Evolutionary conservation across 495 filamentous ascomycete genomes (phyloP), one percentile per base, ranked within the genome.

Genomic region (Xylaria flabelliformis): DNA sequence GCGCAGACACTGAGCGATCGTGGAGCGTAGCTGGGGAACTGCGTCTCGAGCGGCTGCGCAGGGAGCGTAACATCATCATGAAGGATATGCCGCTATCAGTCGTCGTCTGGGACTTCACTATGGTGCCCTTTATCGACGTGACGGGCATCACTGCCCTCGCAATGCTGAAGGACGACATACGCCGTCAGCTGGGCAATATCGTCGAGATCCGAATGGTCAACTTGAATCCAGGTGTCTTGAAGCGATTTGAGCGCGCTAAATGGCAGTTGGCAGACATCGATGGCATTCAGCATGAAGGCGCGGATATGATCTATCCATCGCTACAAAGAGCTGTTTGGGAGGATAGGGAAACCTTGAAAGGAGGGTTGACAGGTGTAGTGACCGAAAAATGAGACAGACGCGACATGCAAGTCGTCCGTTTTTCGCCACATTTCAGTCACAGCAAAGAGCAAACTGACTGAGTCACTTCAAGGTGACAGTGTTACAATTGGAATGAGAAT

Each of bases 11-110:
- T 8, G 79, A 84, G 67, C 77, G 86, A 0, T 80, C 77, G 59
- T 88, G 86, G 86, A 84, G 81, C 41, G 85, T 85, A 10, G 77
- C 80, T 0, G 82, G 81, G 9, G 81, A 80, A 69, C 75, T 53
- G 6, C 66, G 75, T 4, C 74, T 84, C 4, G 76, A 67, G 65
- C 70, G 73, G 12, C 72, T 85, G 17, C 80, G 83, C 4, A 48
- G 19, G 34, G 53, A 64, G 59, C 70, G 74, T 3, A 72, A 72
- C 12, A 48, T 80, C 67, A 71, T 70, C 13, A 44, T 77, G 62
- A 73, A 73, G 44, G 72, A 78, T 44, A 76, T 75, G 74, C 77
- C 75, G 41, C 64, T 81, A 1, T 64, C 73, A 0, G 68, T 80
- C 19, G 72, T 79, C 5, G 73, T 81, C 7, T 77, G 72, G 72